These are phyloP conservation scores for Apophysomyces sp. DNA, from an alignment of 371 early-diverging fungal species.

Conservation along the genomic window DNA sequence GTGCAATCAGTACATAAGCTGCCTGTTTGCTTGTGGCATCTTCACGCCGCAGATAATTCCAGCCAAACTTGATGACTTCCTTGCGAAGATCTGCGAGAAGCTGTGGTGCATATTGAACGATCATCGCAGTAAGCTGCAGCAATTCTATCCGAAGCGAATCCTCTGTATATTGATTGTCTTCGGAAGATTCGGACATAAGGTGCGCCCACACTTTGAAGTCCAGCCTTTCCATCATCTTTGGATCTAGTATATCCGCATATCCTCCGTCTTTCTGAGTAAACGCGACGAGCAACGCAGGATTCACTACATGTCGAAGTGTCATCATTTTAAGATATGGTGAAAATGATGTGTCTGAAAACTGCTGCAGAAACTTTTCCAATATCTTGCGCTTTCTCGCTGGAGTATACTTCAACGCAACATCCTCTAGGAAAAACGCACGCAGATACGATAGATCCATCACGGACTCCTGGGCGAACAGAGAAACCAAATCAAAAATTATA, in stretches of 20 bases:
- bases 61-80: constrained; percentile 94
- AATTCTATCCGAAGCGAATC: constrained; percentile 86
- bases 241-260: constrained; percentile 59
- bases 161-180: constrained; percentile 55
- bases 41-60: constrained; percentile 87
- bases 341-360: constrained; percentile 48
- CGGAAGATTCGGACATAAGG: constrained; percentile 51
- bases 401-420: constrained; percentile 61
- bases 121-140: constrained; percentile 87
- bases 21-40: constrained; percentile 94
- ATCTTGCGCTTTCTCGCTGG: constrained; percentile 61
- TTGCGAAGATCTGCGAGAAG: constrained; percentile 82
- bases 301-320: constrained; percentile 72
- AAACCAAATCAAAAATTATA: constrained; percentile 75
- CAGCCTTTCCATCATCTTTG: constrained; percentile 65
- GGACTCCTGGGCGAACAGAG: constrained; percentile 72
- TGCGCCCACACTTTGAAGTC: constrained; percentile 75
- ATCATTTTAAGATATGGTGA: constrained; percentile 62
- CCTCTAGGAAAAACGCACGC: constrained; percentile 70
- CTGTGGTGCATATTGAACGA: constrained; percentile 81
- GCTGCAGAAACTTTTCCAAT: constrained; percentile 66
- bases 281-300: constrained; percentile 74
- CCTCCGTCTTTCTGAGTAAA: constrained; percentile 53
- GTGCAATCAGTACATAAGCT: constrained; percentile 89
- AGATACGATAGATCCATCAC: constrained; percentile 72